phyloP scores from a whole-genome alignment of 176 grass and related monocot genomes.

The Aegilops longissima region DNA sequence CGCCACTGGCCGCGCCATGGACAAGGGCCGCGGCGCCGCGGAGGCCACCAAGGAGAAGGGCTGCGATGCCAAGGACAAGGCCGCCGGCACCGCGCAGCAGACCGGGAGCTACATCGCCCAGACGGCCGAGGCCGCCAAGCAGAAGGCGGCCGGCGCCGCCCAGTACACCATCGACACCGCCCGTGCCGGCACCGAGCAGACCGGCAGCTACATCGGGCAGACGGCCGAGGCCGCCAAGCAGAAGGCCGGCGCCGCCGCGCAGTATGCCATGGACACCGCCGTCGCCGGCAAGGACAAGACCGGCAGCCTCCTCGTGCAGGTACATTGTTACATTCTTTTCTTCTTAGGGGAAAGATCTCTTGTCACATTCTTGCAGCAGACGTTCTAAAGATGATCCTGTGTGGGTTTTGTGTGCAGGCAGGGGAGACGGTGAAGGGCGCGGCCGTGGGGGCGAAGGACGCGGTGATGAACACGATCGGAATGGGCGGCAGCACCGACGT shows the following conservation, averaged over 20 bases:
- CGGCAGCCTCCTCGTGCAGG: slow-evolving; percentile 56
- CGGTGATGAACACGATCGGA: slow-evolving; percentile 57
- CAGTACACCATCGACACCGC: slow-evolving; percentile 31
- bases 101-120: slow-evolving; percentile 32
- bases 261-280: slow-evolving; percentile 52
- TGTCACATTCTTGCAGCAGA: not conserved
- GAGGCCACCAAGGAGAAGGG: slow-evolving; percentile 14
- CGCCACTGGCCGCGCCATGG: slow-evolving; percentile 27
- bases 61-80: slow-evolving; percentile 29
- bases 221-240: slow-evolving; percentile 41
- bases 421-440: slow-evolving; percentile 53
- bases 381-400: not conserved
- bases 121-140: slow-evolving; percentile 41
- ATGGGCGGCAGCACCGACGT: slow-evolving; percentile 46
- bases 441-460: slow-evolving; percentile 52
- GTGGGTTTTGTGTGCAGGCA: slow-evolving; percentile 15
- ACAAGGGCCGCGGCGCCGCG: slow-evolving; percentile 30
- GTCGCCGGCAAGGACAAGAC: slow-evolving; percentile 62
- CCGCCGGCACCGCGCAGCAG: slow-evolving; percentile 14
- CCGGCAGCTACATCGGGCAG: slow-evolving; percentile 29
- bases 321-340: not conserved
- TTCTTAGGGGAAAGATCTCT: no score
- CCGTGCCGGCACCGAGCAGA: slow-evolving; percentile 15
- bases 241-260: slow-evolving; percentile 40
- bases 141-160: slow-evolving; percentile 35